These are phyloP conservation scores for Sodiomyces alkalinus DNA, from an alignment of 2,329 filamentous ascomycete genomes.

Conservation along the genomic window DNA sequence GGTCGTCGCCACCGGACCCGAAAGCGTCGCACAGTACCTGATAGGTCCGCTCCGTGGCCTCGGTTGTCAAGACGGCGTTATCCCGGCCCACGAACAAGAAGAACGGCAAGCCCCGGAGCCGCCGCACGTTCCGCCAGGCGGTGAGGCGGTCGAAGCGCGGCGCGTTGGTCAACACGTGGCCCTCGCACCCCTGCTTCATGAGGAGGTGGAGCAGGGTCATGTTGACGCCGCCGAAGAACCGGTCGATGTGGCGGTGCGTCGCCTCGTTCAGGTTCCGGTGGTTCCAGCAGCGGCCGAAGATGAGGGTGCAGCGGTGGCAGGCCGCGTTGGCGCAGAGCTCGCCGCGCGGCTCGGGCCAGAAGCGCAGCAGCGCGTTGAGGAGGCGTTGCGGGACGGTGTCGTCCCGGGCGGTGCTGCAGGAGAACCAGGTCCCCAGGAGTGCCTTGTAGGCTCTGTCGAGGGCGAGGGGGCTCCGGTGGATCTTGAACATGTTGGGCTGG, in stretches of 20 bases:
- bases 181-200: constrained; percentile 37
- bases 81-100: constrained; percentile 39
- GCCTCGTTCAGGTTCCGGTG: constrained; percentile 50
- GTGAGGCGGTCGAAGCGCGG: constrained; percentile 31
- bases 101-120: constrained; percentile 37
- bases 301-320: constrained; percentile 44
- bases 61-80: constrained; percentile 39
- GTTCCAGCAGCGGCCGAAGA: constrained; percentile 50
- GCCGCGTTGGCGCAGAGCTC: constrained; percentile 47
- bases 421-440: constrained; percentile 38
- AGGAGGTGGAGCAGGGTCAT: constrained; percentile 42
- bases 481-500: constrained; percentile 40
- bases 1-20: constrained; percentile 17
- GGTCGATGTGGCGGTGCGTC: constrained; percentile 45
- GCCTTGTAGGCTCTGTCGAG: constrained; percentile 32
- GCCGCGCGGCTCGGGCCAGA: constrained; percentile 35
- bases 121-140: constrained; percentile 30
- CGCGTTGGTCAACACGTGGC: constrained; percentile 35
- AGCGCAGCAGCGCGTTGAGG: constrained; percentile 40
- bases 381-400: constrained; percentile 32
- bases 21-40: constrained; percentile 36
- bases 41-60: constrained; percentile 37
- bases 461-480: constrained; percentile 27
- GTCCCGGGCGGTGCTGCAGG: constrained; percentile 28
- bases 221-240: constrained; percentile 47